A percentile compares a stretch with the other conserved stretches of the same genome.
phyloP scores from a whole-genome alignment of 2,329 filamentous ascomycete species.

The Incumbomyces delicatus region DNA sequence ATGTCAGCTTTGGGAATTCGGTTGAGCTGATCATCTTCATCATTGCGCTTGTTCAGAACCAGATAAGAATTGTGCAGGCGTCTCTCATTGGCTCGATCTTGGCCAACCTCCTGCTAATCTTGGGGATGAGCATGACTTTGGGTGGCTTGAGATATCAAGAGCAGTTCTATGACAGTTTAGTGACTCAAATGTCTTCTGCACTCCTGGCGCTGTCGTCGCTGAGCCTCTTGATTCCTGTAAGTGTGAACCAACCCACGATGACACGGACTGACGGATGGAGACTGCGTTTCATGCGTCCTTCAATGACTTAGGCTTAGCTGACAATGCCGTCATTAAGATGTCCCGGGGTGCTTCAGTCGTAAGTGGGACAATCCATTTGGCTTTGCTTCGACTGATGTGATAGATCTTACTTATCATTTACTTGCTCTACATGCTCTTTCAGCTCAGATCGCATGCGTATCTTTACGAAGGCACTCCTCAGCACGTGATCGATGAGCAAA shows the following conservation, averaged over 20 bases:
- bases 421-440: conserved; percentile 74
- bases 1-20: conserved; percentile 84
- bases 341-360: conserved; percentile 46
- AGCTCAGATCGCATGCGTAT: conserved; percentile 71
- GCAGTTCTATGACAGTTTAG: conserved; percentile 84
- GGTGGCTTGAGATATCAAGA: conserved; percentile 68
- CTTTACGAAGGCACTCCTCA: conserved; percentile 48
- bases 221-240: conserved; percentile 66
- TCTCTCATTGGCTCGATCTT: conserved; percentile 86
- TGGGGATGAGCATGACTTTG: conserved; percentile 89
- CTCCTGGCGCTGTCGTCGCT: conserved; percentile 69
- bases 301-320: conserved; percentile 23
- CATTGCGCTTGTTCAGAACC: conserved; percentile 63
- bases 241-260: not conserved
- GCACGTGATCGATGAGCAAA: conserved; percentile 40
- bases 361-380: not conserved
- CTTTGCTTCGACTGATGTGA: not conserved
- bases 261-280: conserved; percentile 6
- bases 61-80: conserved; percentile 81
- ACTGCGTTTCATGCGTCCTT: conserved; percentile 66
- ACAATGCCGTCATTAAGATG: conserved; percentile 17
- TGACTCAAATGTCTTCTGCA: conserved; percentile 79
- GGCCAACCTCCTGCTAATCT: conserved; percentile 76
- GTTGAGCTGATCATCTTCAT: conserved; percentile 70
- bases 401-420: conserved; percentile 73